These are phyloP conservation scores for Phytophthora agathidicida DNA, from an alignment of 352 stramenopile species.

Conservation along the genomic window DNA sequence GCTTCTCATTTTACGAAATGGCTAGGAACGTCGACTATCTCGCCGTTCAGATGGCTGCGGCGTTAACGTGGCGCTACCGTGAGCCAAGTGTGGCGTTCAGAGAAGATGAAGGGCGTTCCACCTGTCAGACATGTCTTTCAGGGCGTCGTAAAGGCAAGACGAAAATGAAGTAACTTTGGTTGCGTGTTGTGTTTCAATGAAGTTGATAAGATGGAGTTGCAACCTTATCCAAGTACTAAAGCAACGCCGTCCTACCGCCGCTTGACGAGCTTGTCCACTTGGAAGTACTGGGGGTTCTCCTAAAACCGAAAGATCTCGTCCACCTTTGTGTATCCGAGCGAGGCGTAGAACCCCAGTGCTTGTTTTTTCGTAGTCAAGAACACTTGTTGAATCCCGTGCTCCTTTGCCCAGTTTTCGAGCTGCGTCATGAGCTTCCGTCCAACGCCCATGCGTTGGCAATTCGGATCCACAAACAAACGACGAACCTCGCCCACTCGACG, in stretches of 20 bases:
- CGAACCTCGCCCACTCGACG: conserved; percentile 29
- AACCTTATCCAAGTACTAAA: neutral
- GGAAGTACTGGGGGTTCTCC: conserved; percentile 22
- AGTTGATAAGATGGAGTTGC: neutral
- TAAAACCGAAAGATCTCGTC: conserved; percentile 13
- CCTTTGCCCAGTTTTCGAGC: conserved; percentile 19
- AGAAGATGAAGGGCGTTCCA: neutral
- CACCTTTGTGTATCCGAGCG: conserved; percentile 23
- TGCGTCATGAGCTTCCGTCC: conserved; percentile 25
- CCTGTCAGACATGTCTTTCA: conserved; percentile 1
- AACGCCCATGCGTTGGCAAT: conserved; percentile 28
- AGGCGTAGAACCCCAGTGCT: conserved; percentile 23
- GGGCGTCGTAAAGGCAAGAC: conserved; percentile 16
- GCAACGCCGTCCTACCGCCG: conserved; percentile 5
- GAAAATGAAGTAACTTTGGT: conserved; percentile 10
- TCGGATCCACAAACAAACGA: conserved; percentile 32
- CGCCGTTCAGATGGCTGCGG: conserved; percentile 11
- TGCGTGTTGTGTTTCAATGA: conserved; percentile 5
- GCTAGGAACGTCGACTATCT: too few relatives aligned
- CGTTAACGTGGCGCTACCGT: conserved; percentile 4
- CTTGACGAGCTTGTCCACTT: conserved; percentile 26
- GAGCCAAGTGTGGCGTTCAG: neutral
- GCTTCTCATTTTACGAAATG: conserved; percentile 13
- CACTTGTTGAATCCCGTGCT: conserved; percentile 16
- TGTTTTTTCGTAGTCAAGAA: conserved; percentile 30